Evolutionary conservation across 768 basidiomycete genomes (phyloP).

Genomic region (Pholiota microspora): DNA sequence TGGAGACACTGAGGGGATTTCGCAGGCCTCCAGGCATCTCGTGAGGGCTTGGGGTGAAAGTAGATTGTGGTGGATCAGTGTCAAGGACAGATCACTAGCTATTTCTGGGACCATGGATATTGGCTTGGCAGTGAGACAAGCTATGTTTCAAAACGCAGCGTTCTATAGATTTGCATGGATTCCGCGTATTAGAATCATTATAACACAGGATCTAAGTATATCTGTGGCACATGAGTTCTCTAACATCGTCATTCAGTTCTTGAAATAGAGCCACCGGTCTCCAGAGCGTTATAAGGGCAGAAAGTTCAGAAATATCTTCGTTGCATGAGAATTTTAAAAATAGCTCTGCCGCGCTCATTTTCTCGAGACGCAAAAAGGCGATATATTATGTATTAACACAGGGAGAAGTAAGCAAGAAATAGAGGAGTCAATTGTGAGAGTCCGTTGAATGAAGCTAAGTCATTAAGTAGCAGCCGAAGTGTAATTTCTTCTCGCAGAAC

Average conservation of each 20-base stretch:
- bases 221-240: neutral
- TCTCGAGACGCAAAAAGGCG: no score
- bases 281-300: no score
- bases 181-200: no score
- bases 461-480: neutral
- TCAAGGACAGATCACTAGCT: neutral
- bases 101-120: neutral
- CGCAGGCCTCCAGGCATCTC: constrained; percentile 23
- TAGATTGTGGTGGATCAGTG: neutral
- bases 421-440: neutral
- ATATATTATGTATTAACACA: neutral
- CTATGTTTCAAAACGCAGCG: no score
- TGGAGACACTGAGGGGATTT: constrained; percentile 34
- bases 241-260: neutral
- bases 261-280: neutral
- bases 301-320: no score
- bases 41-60: neutral
- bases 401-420: neutral
- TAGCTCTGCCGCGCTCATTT: neutral
- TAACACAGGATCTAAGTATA: neutral
- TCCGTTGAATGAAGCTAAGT: neutral
- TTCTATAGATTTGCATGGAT: no score
- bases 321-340: no score
- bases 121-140: neutral
- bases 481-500: neutral